These are phyloP conservation scores for Ogataea ramenticola DNA, from an alignment of 805 yeast species.

Conservation along the genomic window DNA sequence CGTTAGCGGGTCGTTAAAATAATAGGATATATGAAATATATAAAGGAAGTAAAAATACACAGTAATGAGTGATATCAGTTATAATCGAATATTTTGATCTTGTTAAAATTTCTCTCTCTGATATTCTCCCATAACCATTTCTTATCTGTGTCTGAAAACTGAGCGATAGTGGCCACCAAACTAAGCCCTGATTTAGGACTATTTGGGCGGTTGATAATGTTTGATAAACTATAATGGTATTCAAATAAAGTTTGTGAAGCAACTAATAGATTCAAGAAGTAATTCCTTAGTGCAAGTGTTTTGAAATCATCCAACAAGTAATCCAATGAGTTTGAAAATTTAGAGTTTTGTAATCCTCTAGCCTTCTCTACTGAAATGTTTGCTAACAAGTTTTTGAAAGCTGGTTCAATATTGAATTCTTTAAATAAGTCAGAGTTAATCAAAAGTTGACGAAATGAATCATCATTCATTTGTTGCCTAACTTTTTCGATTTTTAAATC, in stretches of 20 bases:
- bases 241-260: slow-evolving; percentile 49
- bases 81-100: slow-evolving; percentile 34
- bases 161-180: slow-evolving; percentile 7
- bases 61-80: slow-evolving; percentile 4
- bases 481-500: slow-evolving; percentile 10
- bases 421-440: slow-evolving; percentile 36
- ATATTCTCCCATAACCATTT: slow-evolving; percentile 41
- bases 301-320: slow-evolving; percentile 22
- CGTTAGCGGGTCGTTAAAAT: background rate
- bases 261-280: slow-evolving; percentile 44
- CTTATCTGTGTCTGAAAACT: slow-evolving; percentile 14
- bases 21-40: background rate
- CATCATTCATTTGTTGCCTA: slow-evolving; percentile 5
- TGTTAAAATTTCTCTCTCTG: slow-evolving; percentile 41
- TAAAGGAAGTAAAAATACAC: background rate
- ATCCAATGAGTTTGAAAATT: slow-evolving; percentile 8
- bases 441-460: slow-evolving; percentile 29
- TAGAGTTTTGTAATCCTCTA: slow-evolving; percentile 22
- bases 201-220: slow-evolving; percentile 9
- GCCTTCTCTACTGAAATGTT: slow-evolving; percentile 42
- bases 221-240: slow-evolving; percentile 33
- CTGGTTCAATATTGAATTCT: slow-evolving; percentile 39
- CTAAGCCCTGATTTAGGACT: background rate
- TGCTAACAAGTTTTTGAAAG: slow-evolving; percentile 40
- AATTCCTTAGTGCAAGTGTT: slow-evolving; percentile 41